Evolutionary conservation across 1,284 basidiomycete genomes (phyloP).

Genomic region (Trametes pubescens): DNA sequence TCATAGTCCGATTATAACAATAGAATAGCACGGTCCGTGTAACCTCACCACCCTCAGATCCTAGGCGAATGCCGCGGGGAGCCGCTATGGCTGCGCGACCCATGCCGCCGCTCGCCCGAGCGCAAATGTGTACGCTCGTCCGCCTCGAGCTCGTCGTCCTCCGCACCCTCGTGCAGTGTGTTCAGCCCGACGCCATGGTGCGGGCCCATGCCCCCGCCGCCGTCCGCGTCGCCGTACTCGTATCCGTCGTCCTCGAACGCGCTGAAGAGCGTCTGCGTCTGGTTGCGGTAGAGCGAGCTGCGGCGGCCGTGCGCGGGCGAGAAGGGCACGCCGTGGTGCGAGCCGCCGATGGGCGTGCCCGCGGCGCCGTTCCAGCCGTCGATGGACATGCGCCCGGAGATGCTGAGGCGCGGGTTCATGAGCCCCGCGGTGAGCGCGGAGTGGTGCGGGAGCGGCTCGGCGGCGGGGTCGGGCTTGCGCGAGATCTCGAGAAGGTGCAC

Average conservation of each 20-base stretch:
- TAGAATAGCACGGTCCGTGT: slow-evolving; percentile 11
- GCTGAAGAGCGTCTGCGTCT: slow-evolving; percentile 67
- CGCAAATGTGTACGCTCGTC: slow-evolving; percentile 49
- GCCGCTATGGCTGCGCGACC: slow-evolving; percentile 37
- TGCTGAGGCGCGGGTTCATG: slow-evolving; percentile 77
- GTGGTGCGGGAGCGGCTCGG: slow-evolving; percentile 59
- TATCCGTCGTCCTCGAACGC: slow-evolving; percentile 59
- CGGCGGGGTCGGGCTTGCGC: slow-evolving; percentile 63
- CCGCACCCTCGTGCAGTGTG: slow-evolving; percentile 44
- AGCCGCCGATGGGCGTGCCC: slow-evolving; percentile 46
- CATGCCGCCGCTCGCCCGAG: slow-evolving; percentile 33
- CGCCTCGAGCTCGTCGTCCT: slow-evolving; percentile 46
- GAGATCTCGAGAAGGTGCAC: slow-evolving; percentile 92
- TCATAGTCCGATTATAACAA: slow-evolving; percentile 18
- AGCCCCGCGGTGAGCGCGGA: slow-evolving; percentile 75
- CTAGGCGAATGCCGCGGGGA: slow-evolving; percentile 37
- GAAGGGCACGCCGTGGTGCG: slow-evolving; percentile 41
- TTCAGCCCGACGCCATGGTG: slow-evolving; percentile 40
- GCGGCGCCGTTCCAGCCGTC: slow-evolving; percentile 71
- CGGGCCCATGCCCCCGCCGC: no score
- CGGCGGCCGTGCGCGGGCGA: slow-evolving; percentile 52
- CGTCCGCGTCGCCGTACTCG: slow-evolving; percentile 37
- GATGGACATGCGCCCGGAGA: slow-evolving; percentile 73
- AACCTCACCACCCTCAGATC: slow-evolving; percentile 2
- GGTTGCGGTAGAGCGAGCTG: slow-evolving; percentile 66